Evolutionary conservation across 176 grass and related monocot species (phyloP), one percentile per base, ranked within the genome.

Genomic region (Paspalum vaginatum): DNA sequence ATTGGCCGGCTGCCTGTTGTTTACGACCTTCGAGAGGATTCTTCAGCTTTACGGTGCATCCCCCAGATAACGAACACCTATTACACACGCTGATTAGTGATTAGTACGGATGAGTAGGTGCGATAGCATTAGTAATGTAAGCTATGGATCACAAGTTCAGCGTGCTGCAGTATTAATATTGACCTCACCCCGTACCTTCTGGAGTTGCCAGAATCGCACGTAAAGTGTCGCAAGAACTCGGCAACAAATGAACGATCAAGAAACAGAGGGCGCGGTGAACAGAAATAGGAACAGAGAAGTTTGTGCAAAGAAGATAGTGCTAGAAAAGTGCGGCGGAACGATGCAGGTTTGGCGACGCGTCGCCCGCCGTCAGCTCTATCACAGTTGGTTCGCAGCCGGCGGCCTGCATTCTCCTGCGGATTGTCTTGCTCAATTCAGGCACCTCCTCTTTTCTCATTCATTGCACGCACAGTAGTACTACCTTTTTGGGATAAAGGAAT

Each of bases 141-240:
- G 8, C 21, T 78, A 60, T 51, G 8, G 53, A 68, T 12, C 86
- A 79, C 80, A 79, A 79, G 86, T 38, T 79, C 42, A 49, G 43
- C 80, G 86, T 84, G 80, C 49, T 22, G 48, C 21, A 3, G 21
- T 68, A 83, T 44, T 66, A 49, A 79, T 74, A 67, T 43, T 12
- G 20, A 17, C 12, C 12, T 39, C 54, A 61, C 13, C 76, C 68
- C 50, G 17, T 6, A 4, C 5, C 46, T 17, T 76, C 60, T 15
- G 40, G 15, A 47, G 5, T 46, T 54, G 81, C 61, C 18, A 14
- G 59, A 14, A 18, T 53, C 20, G 53, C 86, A 88, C 53, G 81
- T 50, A 79, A 84, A 68, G 75, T 9, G 45, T 3, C 32, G 32
- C 9, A 40, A 65, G 7, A 20, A n/a, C n/a, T n/a, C n/a, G 3